Evolutionary conservation across 371 early-diverging fungal species (phyloP).

Genomic region (Parasitella parasitica): DNA sequence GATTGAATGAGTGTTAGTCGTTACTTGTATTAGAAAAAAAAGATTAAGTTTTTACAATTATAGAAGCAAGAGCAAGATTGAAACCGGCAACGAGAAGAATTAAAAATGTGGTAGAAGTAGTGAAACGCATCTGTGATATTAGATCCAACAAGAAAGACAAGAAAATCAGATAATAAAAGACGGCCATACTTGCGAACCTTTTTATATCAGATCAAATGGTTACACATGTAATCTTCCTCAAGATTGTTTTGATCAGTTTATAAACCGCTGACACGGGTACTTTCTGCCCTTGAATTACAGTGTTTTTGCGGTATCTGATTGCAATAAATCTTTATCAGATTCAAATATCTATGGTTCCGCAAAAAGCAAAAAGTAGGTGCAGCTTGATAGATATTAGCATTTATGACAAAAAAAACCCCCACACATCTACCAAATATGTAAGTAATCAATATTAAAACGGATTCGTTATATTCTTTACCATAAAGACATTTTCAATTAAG

Average conservation of each 20-base stretch:
- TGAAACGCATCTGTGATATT: slow-evolving; percentile 5
- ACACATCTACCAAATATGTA: not conserved
- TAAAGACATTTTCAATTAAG: not conserved
- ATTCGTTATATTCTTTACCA: not conserved
- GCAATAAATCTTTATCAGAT: not conserved
- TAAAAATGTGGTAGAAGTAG: not conserved
- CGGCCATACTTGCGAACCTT: not conserved
- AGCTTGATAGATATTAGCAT: not conserved
- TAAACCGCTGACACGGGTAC: slow-evolving; percentile 10
- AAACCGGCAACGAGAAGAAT: not conserved
- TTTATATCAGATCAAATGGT: not conserved
- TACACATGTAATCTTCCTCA: not conserved
- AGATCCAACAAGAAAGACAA: not conserved
- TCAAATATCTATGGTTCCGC: not conserved
- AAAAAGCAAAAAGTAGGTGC: not conserved
- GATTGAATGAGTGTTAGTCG: not conserved
- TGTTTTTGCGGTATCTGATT: slow-evolving; percentile 7
- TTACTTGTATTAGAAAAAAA: not conserved
- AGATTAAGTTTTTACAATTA: not conserved
- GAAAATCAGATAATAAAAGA: not conserved
- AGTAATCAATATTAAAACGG: not conserved
- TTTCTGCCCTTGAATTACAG: not conserved
- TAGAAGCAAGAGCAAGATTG: not conserved
- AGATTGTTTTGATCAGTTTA: not conserved
- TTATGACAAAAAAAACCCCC: not conserved